These are phyloP conservation scores for Colletotrichum sp. DNA, from an alignment of 2,329 filamentous ascomycete species.

Conservation along the genomic window DNA sequence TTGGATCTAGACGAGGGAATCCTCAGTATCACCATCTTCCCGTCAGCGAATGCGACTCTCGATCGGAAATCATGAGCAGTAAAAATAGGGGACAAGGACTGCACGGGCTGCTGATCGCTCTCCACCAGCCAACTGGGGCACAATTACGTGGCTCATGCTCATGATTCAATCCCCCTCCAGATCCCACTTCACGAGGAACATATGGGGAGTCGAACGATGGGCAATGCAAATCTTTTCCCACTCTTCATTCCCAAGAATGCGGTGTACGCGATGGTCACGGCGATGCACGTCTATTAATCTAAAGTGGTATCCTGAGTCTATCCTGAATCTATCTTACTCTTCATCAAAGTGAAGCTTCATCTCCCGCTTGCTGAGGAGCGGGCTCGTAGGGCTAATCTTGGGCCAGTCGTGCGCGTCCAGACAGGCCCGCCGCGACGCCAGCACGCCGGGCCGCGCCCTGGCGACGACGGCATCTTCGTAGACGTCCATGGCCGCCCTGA, in stretches of 20 bases:
- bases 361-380: slow-evolving; percentile 42
- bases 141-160: neutral
- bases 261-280: neutral
- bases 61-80: neutral
- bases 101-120: slow-evolving; percentile 10
- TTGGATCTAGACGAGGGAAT: neutral
- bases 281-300: neutral
- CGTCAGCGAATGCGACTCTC: neutral
- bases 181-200: slow-evolving; percentile 1
- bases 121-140: neutral
- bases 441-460: slow-evolving; percentile 49
- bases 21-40: neutral
- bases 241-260: neutral
- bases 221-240: neutral
- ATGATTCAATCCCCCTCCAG: neutral
- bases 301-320: neutral
- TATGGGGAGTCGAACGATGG: neutral
- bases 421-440: slow-evolving; percentile 57
- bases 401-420: slow-evolving; percentile 59
- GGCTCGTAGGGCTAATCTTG: slow-evolving; percentile 40
- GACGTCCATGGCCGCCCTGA: slow-evolving; percentile 34
- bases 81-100: neutral
- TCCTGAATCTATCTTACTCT: slow-evolving; percentile 5
- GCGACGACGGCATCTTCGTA: slow-evolving; percentile 51
- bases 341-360: slow-evolving; percentile 37